phyloP scores from a whole-genome alignment of 2,329 filamentous ascomycete species.

The Hirsutella minnesotensis region DNA sequence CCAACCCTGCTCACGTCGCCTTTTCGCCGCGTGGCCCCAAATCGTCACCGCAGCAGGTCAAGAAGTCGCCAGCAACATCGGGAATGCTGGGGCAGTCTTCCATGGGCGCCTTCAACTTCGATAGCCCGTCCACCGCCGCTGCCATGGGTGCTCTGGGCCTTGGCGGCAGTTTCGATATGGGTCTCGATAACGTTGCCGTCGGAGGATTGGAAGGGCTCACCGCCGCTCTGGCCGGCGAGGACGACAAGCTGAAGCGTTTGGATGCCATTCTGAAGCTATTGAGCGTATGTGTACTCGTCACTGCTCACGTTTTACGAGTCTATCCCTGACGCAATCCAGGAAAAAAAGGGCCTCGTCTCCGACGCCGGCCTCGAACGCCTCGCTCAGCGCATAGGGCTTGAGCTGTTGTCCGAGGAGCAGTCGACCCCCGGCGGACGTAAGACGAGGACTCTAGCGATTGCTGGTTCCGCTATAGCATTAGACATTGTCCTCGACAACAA shows the following conservation, averaged over 20 bases:
- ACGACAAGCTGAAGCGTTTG: conserved; percentile 43
- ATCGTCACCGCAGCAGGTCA: conserved; percentile 53
- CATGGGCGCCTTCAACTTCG: conserved; percentile 42
- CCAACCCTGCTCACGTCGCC: conserved; percentile 41
- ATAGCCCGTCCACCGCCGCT: conserved; percentile 51
- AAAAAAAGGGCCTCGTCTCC: conserved; percentile 53
- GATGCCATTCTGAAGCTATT: conserved; percentile 38
- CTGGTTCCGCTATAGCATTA: conserved; percentile 46
- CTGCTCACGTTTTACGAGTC: background rate
- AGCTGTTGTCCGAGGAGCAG: conserved; percentile 46
- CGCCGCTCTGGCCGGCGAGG: conserved; percentile 31
- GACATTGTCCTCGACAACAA: conserved; percentile 52
- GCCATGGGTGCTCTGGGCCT: conserved; percentile 46
- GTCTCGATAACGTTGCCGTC: conserved; percentile 38
- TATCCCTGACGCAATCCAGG: conserved; percentile 12
- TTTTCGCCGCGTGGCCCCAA: conserved; percentile 46
- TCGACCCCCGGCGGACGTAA: conserved; percentile 34
- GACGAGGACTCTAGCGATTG: conserved; percentile 46
- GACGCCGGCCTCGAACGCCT: conserved; percentile 65
- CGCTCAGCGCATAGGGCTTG: conserved; percentile 54
- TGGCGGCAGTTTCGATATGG: conserved; percentile 36
- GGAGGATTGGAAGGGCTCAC: conserved; percentile 30
- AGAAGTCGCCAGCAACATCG: conserved; percentile 48
- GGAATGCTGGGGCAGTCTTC: conserved; percentile 34
- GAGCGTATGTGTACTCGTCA: conserved; percentile 23